Evolutionary conservation across 148 eudicot genomes (phyloP), one percentile per base, ranked within the genome.

Genomic region (Chenopodium album): DNA sequence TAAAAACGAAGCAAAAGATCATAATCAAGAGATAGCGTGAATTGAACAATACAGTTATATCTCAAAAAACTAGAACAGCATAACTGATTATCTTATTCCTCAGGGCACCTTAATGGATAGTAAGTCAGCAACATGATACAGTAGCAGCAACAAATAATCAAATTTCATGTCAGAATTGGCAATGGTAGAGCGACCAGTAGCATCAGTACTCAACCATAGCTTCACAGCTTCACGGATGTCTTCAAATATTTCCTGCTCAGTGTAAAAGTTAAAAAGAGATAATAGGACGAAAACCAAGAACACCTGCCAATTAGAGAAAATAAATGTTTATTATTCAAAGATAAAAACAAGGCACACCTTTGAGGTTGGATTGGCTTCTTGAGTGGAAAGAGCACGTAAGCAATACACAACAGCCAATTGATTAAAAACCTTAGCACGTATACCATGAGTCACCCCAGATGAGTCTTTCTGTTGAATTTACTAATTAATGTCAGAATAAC

Each of bases 81-180:
- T 14, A 48, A 73, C 68, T 80, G 41, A 32, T 32, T 32, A 32
- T 32, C 34, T 32, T 32, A 79, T 68, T 50, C 54, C 32, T 75
- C 74, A 78, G 68, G 65, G 63, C 76, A 96, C 99, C 97, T 92
- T 94, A 22, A 96, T 73, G 65, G 98, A 94, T 89, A 92, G 79
- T 85, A 96, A 87, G 88, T 96, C 99, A 79, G 88, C 77, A 68
- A 89, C 78, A 76, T 94, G 91, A 83, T 91, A 89, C 84, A 94
- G 83, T 86, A 94, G 75, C 83, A 65, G 83, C 85, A 89, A 79
- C 79, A 89, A 76, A 79, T 88, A 84, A 68, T 86, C 90, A 79
- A 52, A 86, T 81, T 82, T 87, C 77, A 64, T 67, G 71, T 84
- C 87, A 85, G 82, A 79, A 77, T 76, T 76, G 65, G 81, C 84